Evolutionary conservation across 1,284 basidiomycete genomes (phyloP), one percentile per base, ranked within the genome.

Genomic region (Takashimella tepidaria): DNA sequence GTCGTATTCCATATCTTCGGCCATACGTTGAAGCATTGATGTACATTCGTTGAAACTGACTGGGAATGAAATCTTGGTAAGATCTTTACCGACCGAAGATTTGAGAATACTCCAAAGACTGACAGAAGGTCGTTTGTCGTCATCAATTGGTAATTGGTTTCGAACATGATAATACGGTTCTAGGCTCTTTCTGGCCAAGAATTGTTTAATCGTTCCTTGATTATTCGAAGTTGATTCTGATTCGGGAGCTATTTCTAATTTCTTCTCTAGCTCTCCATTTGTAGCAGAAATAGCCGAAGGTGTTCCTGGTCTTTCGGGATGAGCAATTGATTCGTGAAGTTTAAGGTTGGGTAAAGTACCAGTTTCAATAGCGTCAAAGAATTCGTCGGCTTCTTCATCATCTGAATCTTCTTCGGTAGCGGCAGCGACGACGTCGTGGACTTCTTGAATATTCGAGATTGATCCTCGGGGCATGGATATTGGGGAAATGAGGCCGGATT

Each of bases 41-140:
- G 90, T 93, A 40, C 89, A 90, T 66, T 95, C 91, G 75, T 97
- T 98, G 76, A 98, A 97, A 75, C 86, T 90, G 49, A 97, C 92
- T 0, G 93, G 93, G 77, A 97, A 96, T 2, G 73, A 74, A 60
- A 98, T 98, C 81, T 84, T 95, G 42, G 93, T 98, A 66, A 98
- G 78, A 73, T 98, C 93, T 78, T 98, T 98, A 60, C 95, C 95
- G 56, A 98, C 96, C 60, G 87, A 90, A 60, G 89, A 86, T 79
- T 98, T 98, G 77, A 98, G 78, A 55, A 98, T 93, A 27, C 86
- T 85, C 95, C 95, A 98, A 45, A 98, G 78, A 70, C 89, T 92
- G 59, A 92, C 91, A 41, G 86, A 86, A 10, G 93, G 95, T 40
- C 92, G 77, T 59, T 95, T 84, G 66, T 95, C 91, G 50, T 78